These are phyloP conservation scores for Gymnopilus dilepis DNA, from an alignment of 768 basidiomycete genomes.

Conservation along the genomic window DNA sequence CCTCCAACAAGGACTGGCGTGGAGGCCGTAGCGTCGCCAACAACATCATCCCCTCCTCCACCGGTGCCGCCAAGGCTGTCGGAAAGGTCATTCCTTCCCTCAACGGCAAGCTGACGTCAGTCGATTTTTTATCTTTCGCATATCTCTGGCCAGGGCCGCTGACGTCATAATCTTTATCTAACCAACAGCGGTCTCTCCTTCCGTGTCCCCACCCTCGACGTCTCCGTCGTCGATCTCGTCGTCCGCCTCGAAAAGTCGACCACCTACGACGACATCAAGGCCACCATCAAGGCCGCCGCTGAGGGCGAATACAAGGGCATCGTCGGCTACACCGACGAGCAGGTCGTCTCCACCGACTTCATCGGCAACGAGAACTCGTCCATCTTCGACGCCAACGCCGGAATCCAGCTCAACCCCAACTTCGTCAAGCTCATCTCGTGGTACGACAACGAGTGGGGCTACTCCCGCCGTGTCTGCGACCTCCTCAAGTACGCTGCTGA, in stretches of 20 bases:
- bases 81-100: conserved; percentile 96
- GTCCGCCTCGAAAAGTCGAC: conserved; percentile 88
- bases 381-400: conserved; percentile 93
- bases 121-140: conserved; percentile 6
- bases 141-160: not conserved
- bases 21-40: conserved; percentile 94
- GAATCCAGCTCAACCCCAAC: conserved; percentile 89
- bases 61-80: conserved; percentile 98
- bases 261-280: conserved; percentile 91
- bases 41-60: conserved; percentile 99
- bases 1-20: conserved; percentile 96
- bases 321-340: conserved; percentile 91
- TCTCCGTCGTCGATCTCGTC: conserved; percentile 98
- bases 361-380: conserved; percentile 78
- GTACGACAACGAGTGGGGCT: conserved; percentile 97
- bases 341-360: conserved; percentile 94
- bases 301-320: conserved; percentile 73
- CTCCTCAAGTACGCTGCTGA: conserved; percentile 81
- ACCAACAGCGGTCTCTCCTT: conserved; percentile 88
- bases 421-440: conserved; percentile 97
- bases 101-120: conserved; percentile 97
- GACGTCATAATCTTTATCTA: conserved; percentile 10
- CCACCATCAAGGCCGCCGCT: conserved; percentile 78
- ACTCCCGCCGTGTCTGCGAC: conserved; percentile 93
- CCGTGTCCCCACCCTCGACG: conserved; percentile 96